Evolutionary conservation across 164 flowering plant species (phyloP).

Genomic region (Hamamelis virginiana): DNA sequence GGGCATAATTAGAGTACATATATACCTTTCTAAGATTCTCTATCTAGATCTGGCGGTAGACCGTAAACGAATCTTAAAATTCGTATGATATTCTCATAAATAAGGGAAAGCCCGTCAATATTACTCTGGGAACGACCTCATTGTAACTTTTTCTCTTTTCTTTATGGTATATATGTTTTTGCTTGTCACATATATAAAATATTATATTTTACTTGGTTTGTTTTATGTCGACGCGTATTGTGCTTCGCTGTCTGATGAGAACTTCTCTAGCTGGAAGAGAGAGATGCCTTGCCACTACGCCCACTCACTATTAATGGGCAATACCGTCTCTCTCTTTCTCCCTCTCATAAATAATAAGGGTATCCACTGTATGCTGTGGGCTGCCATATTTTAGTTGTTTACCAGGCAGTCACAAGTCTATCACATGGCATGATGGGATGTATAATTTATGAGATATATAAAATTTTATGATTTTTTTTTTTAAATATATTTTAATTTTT

Average conservation of each 20-base stretch:
- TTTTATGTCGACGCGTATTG: conserved; percentile 22
- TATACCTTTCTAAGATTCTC: too few species aligned
- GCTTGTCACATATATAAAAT: conserved; percentile 23
- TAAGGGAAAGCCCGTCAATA: too few species aligned
- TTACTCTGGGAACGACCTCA: too few species aligned
- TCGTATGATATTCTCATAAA: too few species aligned
- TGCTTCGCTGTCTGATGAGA: conserved; percentile 19
- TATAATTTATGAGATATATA: too few species aligned
- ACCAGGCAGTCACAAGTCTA: not conserved
- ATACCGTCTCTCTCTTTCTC: conserved; percentile 15
- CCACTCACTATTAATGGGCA: conserved; percentile 1
- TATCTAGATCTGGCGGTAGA: too few species aligned
- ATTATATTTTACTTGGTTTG: conserved; percentile 10
- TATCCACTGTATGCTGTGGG: not conserved
- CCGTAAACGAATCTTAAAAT: too few species aligned
- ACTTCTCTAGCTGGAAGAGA: conserved; percentile 15
- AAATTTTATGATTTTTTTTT: too few species aligned
- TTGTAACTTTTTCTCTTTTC: too few species aligned
- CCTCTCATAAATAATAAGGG: conserved; percentile 10
- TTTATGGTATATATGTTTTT: conserved; percentile 9
- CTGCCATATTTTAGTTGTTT: not conserved
- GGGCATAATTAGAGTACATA: too few species aligned
- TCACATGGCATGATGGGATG: too few species aligned
- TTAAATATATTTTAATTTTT: too few species aligned
- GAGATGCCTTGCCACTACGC: conserved; percentile 32